Evolutionary conservation across 352 stramenopile genomes (phyloP), one percentile per base, ranked within the genome.

Genomic region (Globisporangium ultimum): DNA sequence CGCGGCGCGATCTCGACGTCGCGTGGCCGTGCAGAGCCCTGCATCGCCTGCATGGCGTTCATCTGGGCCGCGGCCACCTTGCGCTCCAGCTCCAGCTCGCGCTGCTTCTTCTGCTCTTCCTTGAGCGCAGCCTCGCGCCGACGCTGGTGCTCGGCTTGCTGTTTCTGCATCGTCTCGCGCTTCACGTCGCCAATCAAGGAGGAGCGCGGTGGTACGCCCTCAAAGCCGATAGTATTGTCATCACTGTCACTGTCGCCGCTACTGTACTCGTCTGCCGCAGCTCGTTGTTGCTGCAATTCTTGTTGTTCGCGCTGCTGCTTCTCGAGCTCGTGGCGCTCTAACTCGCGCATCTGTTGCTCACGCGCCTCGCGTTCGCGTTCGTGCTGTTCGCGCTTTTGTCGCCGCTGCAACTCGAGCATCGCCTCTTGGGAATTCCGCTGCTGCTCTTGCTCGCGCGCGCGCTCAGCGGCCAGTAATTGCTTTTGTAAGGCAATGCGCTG

Each of bases 301-400:
- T 73, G 47, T 40, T 73, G 50, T 42, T 73, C 40, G 53, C 49
- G 32, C 14, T 54, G 38, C 3, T 53, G 58, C 36, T 47, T 38
- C 14, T 42, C 48, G 4, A 58, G 40, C 53, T 68, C 61, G 21
- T 68, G 58, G 36, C 67, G 43, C 21, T 76, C 70, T 34, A 59
- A 22, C 21, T 76, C 60, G 10, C 50, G 55, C 51, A 87, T 46
- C 24, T 72, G 62, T 42, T 76, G 66, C 49, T 87, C 71, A 15
- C 66, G 73, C 60, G 83, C 72, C 5, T 63, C 53, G 18, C 78
- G 78, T 49, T 84, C 69, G 13, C 75, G 78, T 48, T 84, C 78
- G 48, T 90, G 83, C 55, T 89, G 61, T 53, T 90, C 76, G 42
- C 83, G 80, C 61, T 92, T 92, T 54, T 78, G 72, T 34, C 72